Conservation (phyloP, 176 grass and related monocot genomes). For the Luzula sylvatica region DNA sequence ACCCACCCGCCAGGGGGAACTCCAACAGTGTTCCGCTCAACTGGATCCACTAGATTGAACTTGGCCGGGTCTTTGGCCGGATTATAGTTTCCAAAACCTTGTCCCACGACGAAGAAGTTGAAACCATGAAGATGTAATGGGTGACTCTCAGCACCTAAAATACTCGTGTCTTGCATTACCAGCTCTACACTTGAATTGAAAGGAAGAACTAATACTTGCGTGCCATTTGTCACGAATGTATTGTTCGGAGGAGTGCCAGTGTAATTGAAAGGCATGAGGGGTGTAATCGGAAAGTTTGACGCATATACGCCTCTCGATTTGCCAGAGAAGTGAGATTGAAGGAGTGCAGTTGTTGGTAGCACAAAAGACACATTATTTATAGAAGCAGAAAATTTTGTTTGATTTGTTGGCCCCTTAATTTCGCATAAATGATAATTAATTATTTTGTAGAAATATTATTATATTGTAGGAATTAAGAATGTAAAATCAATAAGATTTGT, state of each 20-base stretch:
- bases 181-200: conserved; percentile 72
- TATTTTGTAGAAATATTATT: neutral
- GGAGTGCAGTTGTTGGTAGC: conserved; percentile 50
- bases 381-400: conserved; percentile 44
- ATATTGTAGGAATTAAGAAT: too few relatives aligned
- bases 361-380: conserved; percentile 68
- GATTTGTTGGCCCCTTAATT: conserved; percentile 47
- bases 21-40: conserved; percentile 62
- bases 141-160: conserved; percentile 59
- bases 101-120: conserved; percentile 57
- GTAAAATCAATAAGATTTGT: too few relatives aligned
- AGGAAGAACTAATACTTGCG: conserved; percentile 35
- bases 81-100: conserved; percentile 51
- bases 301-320: conserved; percentile 37
- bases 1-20: conserved; percentile 70
- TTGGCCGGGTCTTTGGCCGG: conserved; percentile 20
- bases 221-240: conserved; percentile 44
- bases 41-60: conserved; percentile 56
- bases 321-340: conserved; percentile 64
- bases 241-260: conserved; percentile 54
- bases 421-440: neutral
- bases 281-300: conserved; percentile 42
- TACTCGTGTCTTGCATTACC: conserved; percentile 64
- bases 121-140: conserved; percentile 70
- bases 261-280: conserved; percentile 52